phyloP scores from a whole-genome alignment of 495 filamentous ascomycete species.

The Aspergillus affinis region DNA sequence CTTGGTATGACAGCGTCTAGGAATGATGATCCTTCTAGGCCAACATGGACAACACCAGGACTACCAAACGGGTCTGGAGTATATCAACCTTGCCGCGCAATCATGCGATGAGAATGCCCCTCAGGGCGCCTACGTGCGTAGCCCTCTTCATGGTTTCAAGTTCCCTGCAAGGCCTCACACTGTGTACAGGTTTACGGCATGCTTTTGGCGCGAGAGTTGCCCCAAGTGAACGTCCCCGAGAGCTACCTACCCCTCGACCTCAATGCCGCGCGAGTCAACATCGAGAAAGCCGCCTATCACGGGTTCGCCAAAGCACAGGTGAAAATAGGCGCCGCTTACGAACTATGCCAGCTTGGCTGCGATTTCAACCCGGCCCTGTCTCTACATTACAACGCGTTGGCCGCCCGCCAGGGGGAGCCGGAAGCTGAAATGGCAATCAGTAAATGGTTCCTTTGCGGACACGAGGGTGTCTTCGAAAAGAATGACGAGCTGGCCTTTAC shows the following conservation, averaged over 20 bases:
- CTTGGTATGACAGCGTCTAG: constrained; percentile 58
- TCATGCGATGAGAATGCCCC: constrained; percentile 96
- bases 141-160: background rate
- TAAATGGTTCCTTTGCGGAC: constrained; percentile 97
- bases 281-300: constrained; percentile 95
- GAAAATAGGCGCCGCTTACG: constrained; percentile 96
- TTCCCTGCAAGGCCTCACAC: constrained; percentile 13
- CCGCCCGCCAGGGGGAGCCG: constrained; percentile 81
- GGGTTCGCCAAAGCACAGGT: constrained; percentile 96
- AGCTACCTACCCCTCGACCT: constrained; percentile 71
- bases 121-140: constrained; percentile 82
- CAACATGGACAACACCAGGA: constrained; percentile 88
- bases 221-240: constrained; percentile 81
- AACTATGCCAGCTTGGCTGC: constrained; percentile 87
- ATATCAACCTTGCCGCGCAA: constrained; percentile 79
- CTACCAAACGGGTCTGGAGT: constrained; percentile 70
- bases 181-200: constrained; percentile 75
- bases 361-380: constrained; percentile 93
- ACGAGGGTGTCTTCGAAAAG: constrained; percentile 87
- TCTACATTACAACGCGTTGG: constrained; percentile 92
- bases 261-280: constrained; percentile 74
- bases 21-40: constrained; percentile 95
- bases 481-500: constrained; percentile 91
- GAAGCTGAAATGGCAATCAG: constrained; percentile 97
- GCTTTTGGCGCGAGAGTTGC: constrained; percentile 86